These are phyloP conservation scores for Naganishia vaughanmartiniae DNA, from an alignment of 768 basidiomycete species.

Conservation along the genomic window DNA sequence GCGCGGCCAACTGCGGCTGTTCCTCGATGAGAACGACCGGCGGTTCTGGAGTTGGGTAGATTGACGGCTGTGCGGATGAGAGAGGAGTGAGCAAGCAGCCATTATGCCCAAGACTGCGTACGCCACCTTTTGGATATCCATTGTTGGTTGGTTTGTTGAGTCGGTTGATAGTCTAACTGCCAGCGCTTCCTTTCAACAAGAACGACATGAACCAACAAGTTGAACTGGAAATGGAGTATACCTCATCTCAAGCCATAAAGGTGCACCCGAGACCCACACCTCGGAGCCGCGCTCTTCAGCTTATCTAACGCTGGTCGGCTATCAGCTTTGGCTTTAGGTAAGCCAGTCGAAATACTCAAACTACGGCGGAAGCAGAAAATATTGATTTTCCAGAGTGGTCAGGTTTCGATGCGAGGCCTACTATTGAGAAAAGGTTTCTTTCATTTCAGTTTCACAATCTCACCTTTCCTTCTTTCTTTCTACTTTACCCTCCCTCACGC, in stretches of 20 bases:
- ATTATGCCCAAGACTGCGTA: background rate
- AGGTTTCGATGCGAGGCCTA: background rate
- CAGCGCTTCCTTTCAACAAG: no score
- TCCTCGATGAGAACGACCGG: slow-evolving; percentile 71
- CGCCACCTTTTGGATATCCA: slow-evolving; percentile 3
- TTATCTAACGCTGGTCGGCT: no score
- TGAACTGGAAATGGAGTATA: no score
- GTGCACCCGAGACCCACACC: no score
- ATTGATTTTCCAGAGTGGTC: slow-evolving; percentile 16
- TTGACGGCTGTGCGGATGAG: slow-evolving; percentile 63
- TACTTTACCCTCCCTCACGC: background rate
- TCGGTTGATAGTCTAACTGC: background rate
- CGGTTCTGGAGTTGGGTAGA: slow-evolving; percentile 67
- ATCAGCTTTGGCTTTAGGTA: no score
- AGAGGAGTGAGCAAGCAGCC: background rate
- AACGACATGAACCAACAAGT: background rate
- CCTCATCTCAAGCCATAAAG: background rate
- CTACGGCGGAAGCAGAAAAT: slow-evolving; percentile 19
- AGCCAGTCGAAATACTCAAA: no score
- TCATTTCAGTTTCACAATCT: background rate
- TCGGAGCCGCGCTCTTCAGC: no score
- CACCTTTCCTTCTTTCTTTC: background rate
- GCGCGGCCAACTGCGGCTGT: slow-evolving; percentile 70
- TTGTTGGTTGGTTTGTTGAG: background rate
- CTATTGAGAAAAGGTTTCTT: background rate